phyloP scores from a whole-genome alignment of 2,329 filamentous ascomycete genomes.

The Paraconiothyrium brasiliense region DNA sequence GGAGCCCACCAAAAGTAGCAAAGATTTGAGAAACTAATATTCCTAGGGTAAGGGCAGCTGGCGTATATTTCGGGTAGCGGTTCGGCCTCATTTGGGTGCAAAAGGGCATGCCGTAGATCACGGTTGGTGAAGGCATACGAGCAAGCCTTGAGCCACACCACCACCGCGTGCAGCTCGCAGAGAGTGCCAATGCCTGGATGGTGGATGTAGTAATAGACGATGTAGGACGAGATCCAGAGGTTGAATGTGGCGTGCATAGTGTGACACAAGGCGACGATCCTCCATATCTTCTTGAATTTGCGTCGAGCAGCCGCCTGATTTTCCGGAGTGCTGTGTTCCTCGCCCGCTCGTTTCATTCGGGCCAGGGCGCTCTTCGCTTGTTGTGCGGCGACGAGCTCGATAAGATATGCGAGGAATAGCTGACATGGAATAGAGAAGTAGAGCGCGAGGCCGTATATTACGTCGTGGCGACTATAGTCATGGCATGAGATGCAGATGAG shows the following conservation, averaged over 20 bases:
- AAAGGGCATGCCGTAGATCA: slow-evolving; percentile 88
- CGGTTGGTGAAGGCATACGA: slow-evolving; percentile 98
- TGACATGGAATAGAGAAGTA: slow-evolving; percentile 91
- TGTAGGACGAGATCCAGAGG: slow-evolving; percentile 79
- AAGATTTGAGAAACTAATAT: slow-evolving; percentile 88
- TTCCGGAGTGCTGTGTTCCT: slow-evolving; percentile 60
- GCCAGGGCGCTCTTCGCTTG: slow-evolving; percentile 76
- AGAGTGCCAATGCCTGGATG: slow-evolving; percentile 94
- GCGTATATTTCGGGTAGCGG: slow-evolving; percentile 83
- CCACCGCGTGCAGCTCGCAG: slow-evolving; percentile 88
- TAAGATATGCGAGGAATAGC: slow-evolving; percentile 87
- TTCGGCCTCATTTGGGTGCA: slow-evolving; percentile 78
- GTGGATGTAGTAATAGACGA: slow-evolving; percentile 90
- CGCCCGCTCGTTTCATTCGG: slow-evolving; percentile 58
- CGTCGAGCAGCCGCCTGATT: slow-evolving; percentile 68
- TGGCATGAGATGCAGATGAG: slow-evolving; percentile 91
- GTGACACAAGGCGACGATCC: slow-evolving; percentile 80
- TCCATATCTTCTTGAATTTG: slow-evolving; percentile 79
- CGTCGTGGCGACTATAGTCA: slow-evolving; percentile 81
- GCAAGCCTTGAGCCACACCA: slow-evolving; percentile 95
- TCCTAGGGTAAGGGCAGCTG: slow-evolving; percentile 85
- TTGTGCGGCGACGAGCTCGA: slow-evolving; percentile 83
- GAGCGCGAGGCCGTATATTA: slow-evolving; percentile 77
- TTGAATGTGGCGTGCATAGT: slow-evolving; percentile 84
- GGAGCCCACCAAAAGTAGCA: slow-evolving; percentile 98